Conservation (phyloP, 2,329 filamentous ascomycete species). For the Aspergillus sp. region DNA sequence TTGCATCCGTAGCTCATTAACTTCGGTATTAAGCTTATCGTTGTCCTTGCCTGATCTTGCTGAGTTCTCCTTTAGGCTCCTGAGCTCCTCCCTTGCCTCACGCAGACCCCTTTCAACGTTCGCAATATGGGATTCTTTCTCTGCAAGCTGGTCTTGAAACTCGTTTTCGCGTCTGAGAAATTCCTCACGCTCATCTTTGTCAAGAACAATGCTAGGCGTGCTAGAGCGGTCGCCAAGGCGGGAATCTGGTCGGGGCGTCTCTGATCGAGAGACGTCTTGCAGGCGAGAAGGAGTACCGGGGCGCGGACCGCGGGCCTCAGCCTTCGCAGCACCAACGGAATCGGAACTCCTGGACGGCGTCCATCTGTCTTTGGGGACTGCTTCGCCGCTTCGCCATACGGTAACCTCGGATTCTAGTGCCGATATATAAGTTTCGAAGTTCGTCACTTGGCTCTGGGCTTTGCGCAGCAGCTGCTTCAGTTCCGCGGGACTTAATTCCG, state of each 20-base stretch:
- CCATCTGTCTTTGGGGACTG: constrained; percentile 89
- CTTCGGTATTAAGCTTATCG: constrained; percentile 80
- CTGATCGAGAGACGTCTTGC: constrained; percentile 56
- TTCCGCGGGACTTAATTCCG: constrained; percentile 92
- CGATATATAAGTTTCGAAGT: constrained; percentile 84
- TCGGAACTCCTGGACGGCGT: constrained; percentile 67
- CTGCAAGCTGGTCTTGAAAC: constrained; percentile 92
- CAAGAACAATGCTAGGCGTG: constrained; percentile 84
- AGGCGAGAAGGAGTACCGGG: constrained; percentile 48
- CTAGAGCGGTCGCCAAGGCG: constrained; percentile 78
- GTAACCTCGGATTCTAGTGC: constrained; percentile 83
- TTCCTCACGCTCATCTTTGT: constrained; percentile 96
- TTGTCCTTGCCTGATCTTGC: constrained; percentile 85
- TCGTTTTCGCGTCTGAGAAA: constrained; percentile 95
- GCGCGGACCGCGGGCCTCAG: constrained; percentile 53
- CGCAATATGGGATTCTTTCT: constrained; percentile 83
- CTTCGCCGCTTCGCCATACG: constrained; percentile 84
- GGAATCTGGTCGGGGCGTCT: constrained; percentile 67
- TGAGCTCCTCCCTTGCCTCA: constrained; percentile 84
- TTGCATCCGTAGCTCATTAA: constrained; percentile 95
- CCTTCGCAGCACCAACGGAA: constrained; percentile 52
- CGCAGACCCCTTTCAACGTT: constrained; percentile 78
- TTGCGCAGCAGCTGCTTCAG: constrained; percentile 93
- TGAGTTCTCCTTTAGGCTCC: constrained; percentile 83
- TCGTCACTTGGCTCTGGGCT: constrained; percentile 85